Base-by-base conservation (phyloP, 768 basidiomycete genomes). In the Pseudohyphozyma bogoriensis region DNA sequence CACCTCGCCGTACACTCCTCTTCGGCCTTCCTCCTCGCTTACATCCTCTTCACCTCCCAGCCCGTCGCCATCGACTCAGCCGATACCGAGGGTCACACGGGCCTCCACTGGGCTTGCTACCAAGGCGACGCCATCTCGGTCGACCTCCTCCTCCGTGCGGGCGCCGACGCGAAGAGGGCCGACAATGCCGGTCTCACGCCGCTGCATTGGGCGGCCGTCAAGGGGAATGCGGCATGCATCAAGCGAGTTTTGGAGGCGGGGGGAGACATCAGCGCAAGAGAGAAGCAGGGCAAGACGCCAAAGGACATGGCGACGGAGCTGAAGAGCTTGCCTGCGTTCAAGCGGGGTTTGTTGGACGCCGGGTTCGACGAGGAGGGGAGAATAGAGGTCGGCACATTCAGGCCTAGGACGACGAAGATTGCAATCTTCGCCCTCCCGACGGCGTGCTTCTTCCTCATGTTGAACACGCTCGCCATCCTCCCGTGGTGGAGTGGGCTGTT, bases 21-120 rank as follows among this genome's bases (percentile, higher is more conserved):
- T 3, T 85, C 84, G 13, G 87, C 97, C 63, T 95, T 96, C 92
- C 87, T 95, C 0, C 73, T 99, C 39, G 77, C 96, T 39, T 92
- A 89, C 70, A 78, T 95, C 29, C 79, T 97, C 9, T 89, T 93
- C 72, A 92, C 96, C 72, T 47, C 59, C 16, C 62, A 62, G n/a
- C 91, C 92, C 4, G 81, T 99, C 64, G 85, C 83, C 45, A 85
- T 96, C 60, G 95, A 99, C 72, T 85, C 85, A 50, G 81, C 84
- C 42, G 95, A 99, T 73, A 78, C 84, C 2, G 86, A 89, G 69
- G 95, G 95, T 0, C 95, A 97, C 72, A 95, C 93, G 0, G 80
- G 88, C 0, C 79, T 97, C 52, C 95, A 96, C 89, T 99, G 95
- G 95, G 95, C 95, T 8, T 89, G 90, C 12, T 99, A 97, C 74